A percentile compares a stretch with the other conserved stretches of the same genome.
Evolutionary conservation across 163 green algal genomes (phyloP).

Genomic region (Coccomyxa subellipsoidea): DNA sequence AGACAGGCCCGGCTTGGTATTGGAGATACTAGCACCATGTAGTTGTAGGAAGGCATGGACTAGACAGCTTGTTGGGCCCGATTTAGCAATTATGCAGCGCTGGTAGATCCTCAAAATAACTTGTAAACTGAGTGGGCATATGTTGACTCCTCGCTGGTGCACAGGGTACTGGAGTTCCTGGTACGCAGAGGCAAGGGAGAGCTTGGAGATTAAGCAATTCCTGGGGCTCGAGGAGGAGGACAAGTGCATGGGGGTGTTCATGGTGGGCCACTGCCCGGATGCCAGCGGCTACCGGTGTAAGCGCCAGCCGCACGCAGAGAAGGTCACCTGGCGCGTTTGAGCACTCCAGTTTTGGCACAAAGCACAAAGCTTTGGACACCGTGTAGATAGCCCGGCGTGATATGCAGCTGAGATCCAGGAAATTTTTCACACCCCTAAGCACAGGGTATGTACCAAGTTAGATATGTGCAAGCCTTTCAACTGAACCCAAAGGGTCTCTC

Average conservation of each 20-base stretch:
- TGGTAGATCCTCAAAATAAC: too few relatives aligned
- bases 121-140: background rate
- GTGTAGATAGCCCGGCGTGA: background rate
- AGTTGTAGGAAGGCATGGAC: background rate
- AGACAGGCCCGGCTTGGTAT: too few relatives aligned
- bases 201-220: slow-evolving; percentile 19
- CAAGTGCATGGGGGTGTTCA: slow-evolving; percentile 25
- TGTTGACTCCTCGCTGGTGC: background rate
- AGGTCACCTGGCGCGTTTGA: slow-evolving; percentile 11
- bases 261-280: slow-evolving; percentile 6
- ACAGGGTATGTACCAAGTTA: too few relatives aligned
- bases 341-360: background rate
- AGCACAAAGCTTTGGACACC: background rate
- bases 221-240: slow-evolving; percentile 17
- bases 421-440: background rate
- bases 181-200: slow-evolving; percentile 15
- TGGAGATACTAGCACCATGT: background rate
- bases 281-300: background rate
- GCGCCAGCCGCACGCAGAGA: background rate
- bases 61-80: background rate
- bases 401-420: background rate
- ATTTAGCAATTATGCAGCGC: background rate
- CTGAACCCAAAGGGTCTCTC: too few relatives aligned
- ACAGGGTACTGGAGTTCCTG: slow-evolving; percentile 32
- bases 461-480: too few relatives aligned